Percentiles rank a stretch among this genome's conserved stretches.
Evolutionary conservation across 352 stramenopile species (phyloP).

Genomic region (Pythium diclinum): DNA sequence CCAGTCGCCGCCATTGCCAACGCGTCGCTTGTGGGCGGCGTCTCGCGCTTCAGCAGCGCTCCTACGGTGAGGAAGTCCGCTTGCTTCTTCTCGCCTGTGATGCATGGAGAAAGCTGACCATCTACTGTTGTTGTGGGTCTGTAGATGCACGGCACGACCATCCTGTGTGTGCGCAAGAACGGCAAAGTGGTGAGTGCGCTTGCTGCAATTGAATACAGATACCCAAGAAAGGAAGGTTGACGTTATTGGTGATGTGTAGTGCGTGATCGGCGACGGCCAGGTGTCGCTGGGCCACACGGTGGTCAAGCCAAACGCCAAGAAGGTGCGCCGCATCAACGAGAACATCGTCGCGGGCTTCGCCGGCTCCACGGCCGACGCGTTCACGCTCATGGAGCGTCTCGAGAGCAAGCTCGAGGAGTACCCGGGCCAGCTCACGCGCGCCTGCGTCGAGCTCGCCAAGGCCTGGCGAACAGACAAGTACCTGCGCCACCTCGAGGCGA

Average conservation of each 20-base stretch:
- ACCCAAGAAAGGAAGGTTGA: slow-evolving; percentile 2
- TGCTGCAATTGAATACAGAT: background rate
- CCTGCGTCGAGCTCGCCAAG: slow-evolving; percentile 98
- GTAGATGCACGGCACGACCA: slow-evolving; percentile 95
- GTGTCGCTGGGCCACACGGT: slow-evolving; percentile 94
- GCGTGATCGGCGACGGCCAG: slow-evolving; percentile 97
- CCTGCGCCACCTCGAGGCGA: slow-evolving; percentile 92
- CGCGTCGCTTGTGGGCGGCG: slow-evolving; percentile 22
- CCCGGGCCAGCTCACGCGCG: slow-evolving; percentile 94
- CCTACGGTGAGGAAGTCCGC: slow-evolving; percentile 36
- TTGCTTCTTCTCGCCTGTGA: background rate
- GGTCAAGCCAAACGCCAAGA: slow-evolving; percentile 98
- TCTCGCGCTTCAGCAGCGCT: slow-evolving; percentile 49
- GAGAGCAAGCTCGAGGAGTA: slow-evolving; percentile 98
- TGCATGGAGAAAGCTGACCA: background rate
- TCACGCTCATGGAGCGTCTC: slow-evolving; percentile 97
- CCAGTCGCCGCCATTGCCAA: slow-evolving; percentile 15
- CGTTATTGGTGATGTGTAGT: slow-evolving; percentile 32
- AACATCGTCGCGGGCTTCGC: slow-evolving; percentile 97
- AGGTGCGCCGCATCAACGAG: slow-evolving; percentile 95
- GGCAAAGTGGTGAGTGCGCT: slow-evolving; percentile 91
- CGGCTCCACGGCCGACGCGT: slow-evolving; percentile 96
- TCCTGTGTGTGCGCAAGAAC: slow-evolving; percentile 97
- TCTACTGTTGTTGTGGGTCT: background rate
- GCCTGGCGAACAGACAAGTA: slow-evolving; percentile 99